Evolutionary conservation across 140 eudicot genomes (phyloP).

Genomic region (Stevia rebaudiana): DNA sequence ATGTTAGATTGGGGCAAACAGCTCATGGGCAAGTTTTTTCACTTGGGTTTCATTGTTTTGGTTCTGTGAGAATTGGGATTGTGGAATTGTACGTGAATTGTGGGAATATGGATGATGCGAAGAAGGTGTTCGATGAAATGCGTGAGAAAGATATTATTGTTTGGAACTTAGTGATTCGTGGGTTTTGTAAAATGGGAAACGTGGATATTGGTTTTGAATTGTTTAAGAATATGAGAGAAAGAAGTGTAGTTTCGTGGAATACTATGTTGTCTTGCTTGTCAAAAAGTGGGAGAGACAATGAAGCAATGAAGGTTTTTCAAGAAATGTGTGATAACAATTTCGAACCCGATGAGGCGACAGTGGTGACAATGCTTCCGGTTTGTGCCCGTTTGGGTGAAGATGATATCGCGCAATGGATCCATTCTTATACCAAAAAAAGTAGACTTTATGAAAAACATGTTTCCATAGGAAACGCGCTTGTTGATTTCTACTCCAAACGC

Average conservation of each 20-base stretch:
- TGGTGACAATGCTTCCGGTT: conserved; percentile 56
- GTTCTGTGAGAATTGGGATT: conserved; percentile 40
- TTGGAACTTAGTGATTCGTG: conserved; percentile 73
- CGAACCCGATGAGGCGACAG: conserved; percentile 63
- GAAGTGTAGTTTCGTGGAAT: conserved; percentile 72
- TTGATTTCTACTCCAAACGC: conserved; percentile 63
- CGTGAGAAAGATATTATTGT: conserved; percentile 45
- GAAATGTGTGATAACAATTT: conserved; percentile 49
- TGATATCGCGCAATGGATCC: conserved; percentile 44
- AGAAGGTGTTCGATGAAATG: conserved; percentile 76
- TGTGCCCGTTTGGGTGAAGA: conserved; percentile 67
- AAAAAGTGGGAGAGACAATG: conserved; percentile 41
- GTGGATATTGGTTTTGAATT: conserved; percentile 46
- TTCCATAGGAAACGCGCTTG: conserved; percentile 54
- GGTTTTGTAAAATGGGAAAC: conserved; percentile 53
- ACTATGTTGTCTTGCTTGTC: conserved; percentile 58
- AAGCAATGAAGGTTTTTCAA: conserved; percentile 54
- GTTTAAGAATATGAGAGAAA: conserved; percentile 52
- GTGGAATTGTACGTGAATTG: conserved; percentile 49
- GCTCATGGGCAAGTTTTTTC: conserved; percentile 38
- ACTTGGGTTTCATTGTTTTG: conserved; percentile 48
- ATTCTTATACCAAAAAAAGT: conserved; percentile 45
- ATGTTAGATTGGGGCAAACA: conserved; percentile 35
- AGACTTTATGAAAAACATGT: conserved; percentile 38
- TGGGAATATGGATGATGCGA: conserved; percentile 51